A percentile compares a stretch with the other conserved stretches of the same genome.
Evolutionary conservation across 2,329 filamentous ascomycete genomes (phyloP).

Genomic region (Podosphaera aphanis): DNA sequence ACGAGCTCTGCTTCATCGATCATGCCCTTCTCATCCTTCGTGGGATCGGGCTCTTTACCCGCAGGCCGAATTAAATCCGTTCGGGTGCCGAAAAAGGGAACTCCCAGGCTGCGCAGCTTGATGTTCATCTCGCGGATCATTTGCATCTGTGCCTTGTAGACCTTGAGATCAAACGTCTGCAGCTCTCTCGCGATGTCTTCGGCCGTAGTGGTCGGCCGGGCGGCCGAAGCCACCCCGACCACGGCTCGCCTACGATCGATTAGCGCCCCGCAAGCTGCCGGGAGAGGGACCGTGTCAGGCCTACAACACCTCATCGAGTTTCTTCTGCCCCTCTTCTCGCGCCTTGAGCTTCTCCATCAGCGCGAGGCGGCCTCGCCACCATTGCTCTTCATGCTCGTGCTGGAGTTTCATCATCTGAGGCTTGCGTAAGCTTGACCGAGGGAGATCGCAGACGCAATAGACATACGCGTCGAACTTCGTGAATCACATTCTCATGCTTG

Average conservation of each 20-base stretch:
- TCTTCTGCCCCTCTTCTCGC: conserved; percentile 27
- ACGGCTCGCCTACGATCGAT: conserved; percentile 19
- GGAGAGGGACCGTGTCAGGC: conserved; percentile 10
- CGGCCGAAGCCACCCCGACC: conserved; percentile 18
- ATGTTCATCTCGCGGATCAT: conserved; percentile 34
- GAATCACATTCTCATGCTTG: conserved; percentile 21
- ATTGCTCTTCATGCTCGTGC: conserved; percentile 36
- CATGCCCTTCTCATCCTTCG: conserved; percentile 6
- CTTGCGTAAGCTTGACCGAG: conserved; percentile 2
- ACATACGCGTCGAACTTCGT: conserved; percentile 19
- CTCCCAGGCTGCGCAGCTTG: conserved; percentile 30
- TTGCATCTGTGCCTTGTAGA: conserved; percentile 31
- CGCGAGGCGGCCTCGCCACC: conserved; percentile 29
- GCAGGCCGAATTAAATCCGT: conserved; percentile 20
- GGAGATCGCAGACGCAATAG: background rate
- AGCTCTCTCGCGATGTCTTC: conserved; percentile 30
- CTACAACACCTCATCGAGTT: conserved; percentile 30
- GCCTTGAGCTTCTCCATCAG: conserved; percentile 27
- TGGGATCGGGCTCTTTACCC: conserved; percentile 8
- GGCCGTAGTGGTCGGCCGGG: conserved; percentile 9
- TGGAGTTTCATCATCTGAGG: conserved; percentile 37
- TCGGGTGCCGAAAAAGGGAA: conserved; percentile 35
- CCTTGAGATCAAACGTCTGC: conserved; percentile 33
- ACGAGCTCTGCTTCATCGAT: conserved; percentile 21
- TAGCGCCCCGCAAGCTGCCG: no score